Percentiles rank a stretch among this genome's conserved stretches.
Evolutionary conservation across 768 basidiomycete genomes (phyloP).

Genomic region (Russula foetens): DNA sequence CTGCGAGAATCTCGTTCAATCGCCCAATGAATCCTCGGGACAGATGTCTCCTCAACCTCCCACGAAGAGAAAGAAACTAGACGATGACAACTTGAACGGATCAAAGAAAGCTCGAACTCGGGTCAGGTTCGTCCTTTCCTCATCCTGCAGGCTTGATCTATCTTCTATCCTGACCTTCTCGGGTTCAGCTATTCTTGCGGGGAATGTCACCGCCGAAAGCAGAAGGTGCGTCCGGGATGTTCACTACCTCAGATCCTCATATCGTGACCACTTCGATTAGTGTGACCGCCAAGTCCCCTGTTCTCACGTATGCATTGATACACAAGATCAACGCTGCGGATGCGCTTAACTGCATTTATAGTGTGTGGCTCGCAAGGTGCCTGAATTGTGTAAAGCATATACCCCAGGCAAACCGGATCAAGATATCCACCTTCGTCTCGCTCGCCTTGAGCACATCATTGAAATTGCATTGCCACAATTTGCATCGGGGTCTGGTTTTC

Average conservation of each 20-base stretch:
- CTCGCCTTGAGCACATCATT: constrained; percentile 73
- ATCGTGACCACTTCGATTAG: constrained; percentile 30
- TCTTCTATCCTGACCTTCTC: not conserved
- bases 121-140: constrained; percentile 49
- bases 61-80: constrained; percentile 57
- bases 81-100: constrained; percentile 34
- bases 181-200: constrained; percentile 67
- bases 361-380: constrained; percentile 82
- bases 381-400: constrained; percentile 81
- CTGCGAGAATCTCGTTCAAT: not conserved
- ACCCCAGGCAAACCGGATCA: constrained; percentile 83
- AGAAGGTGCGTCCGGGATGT: constrained; percentile 47
- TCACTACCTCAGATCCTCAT: constrained; percentile 16
- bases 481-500: constrained; percentile 37
- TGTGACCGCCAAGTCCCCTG: constrained; percentile 83
- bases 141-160: not conserved
- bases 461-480: constrained; percentile 75
- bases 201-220: constrained; percentile 83
- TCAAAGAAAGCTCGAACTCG: constrained; percentile 63
- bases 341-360: constrained; percentile 25
- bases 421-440: constrained; percentile 64
- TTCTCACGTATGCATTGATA: constrained; percentile 53
- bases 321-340: constrained; percentile 12
- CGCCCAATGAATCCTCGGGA: constrained; percentile 4
- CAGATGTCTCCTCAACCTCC: constrained; percentile 22